Conservation (phyloP, 192 early-diverging fungal species). For the Rhizophagus clarus region DNA sequence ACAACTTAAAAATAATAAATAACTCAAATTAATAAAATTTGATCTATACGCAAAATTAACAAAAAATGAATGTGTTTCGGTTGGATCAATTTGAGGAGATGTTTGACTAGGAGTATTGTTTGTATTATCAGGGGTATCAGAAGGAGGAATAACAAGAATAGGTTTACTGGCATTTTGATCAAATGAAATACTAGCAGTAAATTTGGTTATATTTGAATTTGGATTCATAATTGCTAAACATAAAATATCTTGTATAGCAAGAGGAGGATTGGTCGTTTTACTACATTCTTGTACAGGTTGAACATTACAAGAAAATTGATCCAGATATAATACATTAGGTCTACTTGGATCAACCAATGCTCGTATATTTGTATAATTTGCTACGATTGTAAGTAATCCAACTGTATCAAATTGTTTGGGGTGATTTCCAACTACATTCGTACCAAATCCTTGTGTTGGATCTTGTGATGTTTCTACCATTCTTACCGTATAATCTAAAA, state of each 20-base stretch:
- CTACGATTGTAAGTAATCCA: background rate
- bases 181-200: background rate
- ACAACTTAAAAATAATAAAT: background rate
- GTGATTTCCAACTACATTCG: background rate
- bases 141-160: background rate
- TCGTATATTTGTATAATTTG: background rate
- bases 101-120: background rate
- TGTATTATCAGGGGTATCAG: background rate
- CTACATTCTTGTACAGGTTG: background rate
- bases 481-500: background rate
- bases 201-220: background rate
- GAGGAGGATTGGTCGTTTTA: background rate
- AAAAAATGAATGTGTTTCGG: background rate
- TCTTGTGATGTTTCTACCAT: background rate
- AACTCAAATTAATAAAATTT: background rate
- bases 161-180: background rate
- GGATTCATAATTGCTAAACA: background rate
- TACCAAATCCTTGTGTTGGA: background rate
- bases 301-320: background rate
- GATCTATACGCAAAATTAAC: background rate
- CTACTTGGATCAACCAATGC: background rate
- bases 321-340: background rate
- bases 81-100: background rate
- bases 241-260: background rate
- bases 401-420: background rate